Conservation (phyloP, 140 eudicot genomes). For the Ambrosia hybrid region DNA sequence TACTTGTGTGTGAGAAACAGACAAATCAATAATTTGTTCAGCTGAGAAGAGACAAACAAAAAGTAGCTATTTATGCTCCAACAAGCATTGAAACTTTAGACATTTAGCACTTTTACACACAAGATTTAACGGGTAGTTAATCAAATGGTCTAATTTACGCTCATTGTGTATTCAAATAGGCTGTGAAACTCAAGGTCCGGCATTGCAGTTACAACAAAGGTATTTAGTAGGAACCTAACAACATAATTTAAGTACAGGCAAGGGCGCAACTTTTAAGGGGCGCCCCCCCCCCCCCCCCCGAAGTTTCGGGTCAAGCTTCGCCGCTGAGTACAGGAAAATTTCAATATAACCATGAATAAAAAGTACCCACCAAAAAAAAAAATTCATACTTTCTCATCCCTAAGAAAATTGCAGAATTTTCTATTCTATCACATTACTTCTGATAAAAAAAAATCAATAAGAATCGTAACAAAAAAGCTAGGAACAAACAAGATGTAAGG, state of each 20-base stretch:
- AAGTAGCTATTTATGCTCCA: not conserved
- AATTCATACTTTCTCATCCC: not conserved
- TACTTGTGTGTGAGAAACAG: not conserved
- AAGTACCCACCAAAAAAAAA: not conserved
- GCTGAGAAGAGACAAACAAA: not conserved
- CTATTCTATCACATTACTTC: slow-evolving; percentile 15
- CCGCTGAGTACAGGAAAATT: not conserved
- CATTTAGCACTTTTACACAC: slow-evolving; percentile 11
- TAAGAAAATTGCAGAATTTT: slow-evolving; percentile 14
- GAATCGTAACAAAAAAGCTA: not conserved
- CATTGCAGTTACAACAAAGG: slow-evolving; percentile 4
- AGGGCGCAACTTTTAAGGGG: too few species aligned
- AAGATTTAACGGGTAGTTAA: slow-evolving; percentile 3
- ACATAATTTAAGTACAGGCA: not conserved
- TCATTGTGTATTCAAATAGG: not conserved
- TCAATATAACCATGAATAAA: not conserved
- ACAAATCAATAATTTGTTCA: not conserved
- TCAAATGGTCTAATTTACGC: not conserved
- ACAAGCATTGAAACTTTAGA: slow-evolving; percentile 7
- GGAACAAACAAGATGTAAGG: not conserved
- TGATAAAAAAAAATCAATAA: slow-evolving; percentile 3
- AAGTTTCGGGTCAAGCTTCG: too few species aligned
- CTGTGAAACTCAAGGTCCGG: not conserved
- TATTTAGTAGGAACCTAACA: not conserved
- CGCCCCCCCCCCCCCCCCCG: too few species aligned